These are phyloP conservation scores for Thermothielavioides terrestris DNA, from an alignment of 495 filamentous ascomycete species.

Conservation along the genomic window DNA sequence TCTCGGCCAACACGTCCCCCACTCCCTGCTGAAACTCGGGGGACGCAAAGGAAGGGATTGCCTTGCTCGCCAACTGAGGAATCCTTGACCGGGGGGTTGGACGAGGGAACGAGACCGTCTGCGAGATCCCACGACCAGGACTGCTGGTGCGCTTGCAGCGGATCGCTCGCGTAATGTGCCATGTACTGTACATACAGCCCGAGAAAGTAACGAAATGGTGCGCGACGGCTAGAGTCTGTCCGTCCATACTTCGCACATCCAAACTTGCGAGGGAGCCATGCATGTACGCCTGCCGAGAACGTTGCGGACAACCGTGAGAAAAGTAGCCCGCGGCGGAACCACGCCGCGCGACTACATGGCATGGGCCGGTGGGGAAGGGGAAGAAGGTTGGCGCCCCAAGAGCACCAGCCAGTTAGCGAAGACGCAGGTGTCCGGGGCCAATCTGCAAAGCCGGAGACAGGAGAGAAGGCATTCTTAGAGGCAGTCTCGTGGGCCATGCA, in stretches of 20 bases:
- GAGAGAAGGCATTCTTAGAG: neutral
- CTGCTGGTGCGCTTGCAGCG: constrained; percentile 46
- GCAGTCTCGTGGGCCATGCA: constrained; percentile 4
- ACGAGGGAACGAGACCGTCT: too few relatives aligned
- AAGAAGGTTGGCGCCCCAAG: neutral
- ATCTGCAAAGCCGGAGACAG: neutral
- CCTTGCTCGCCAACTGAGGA: constrained; percentile 26
- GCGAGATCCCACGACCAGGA: too few relatives aligned
- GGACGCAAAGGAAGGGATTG: constrained; percentile 28
- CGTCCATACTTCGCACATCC: neutral
- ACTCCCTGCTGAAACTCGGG: constrained; percentile 14
- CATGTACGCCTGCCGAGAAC: constrained; percentile 31
- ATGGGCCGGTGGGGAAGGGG: constrained; percentile 25
- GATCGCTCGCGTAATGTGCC: constrained; percentile 23
- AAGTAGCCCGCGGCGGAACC: constrained; percentile 24
- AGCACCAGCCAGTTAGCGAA: neutral
- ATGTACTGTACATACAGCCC: too few relatives aligned
- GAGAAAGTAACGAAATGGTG: neutral
- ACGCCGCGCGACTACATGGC: constrained; percentile 31
- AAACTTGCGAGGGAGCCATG: constrained; percentile 23
- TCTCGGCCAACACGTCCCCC: constrained; percentile 28
- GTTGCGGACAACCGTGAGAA: constrained; percentile 13
- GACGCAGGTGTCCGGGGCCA: constrained; percentile 4
- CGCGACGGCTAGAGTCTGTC: too few relatives aligned
- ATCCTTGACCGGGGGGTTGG: too few relatives aligned